phyloP scores from a whole-genome alignment of 2,329 filamentous ascomycete genomes.

The Incumbomyces delicatus region DNA sequence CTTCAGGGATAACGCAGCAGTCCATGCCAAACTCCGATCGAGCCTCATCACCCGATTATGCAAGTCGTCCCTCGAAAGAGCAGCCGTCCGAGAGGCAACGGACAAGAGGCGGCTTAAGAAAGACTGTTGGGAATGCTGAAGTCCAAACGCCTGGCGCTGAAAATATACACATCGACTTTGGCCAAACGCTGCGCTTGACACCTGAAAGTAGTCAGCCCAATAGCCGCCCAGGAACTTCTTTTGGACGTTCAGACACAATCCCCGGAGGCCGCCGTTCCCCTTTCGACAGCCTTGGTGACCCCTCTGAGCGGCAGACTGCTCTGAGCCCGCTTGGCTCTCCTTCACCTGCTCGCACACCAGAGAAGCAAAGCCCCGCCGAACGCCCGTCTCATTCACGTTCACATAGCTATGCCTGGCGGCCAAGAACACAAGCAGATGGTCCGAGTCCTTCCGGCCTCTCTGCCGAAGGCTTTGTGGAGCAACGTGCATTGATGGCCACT shows the following conservation, averaged over 20 bases:
- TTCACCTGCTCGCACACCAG: slow-evolving; percentile 9
- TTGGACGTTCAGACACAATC: slow-evolving; percentile 7
- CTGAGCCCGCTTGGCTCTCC: slow-evolving; percentile 9
- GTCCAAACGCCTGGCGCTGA: slow-evolving; percentile 30
- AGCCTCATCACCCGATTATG: slow-evolving; percentile 64
- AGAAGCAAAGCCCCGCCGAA: background rate
- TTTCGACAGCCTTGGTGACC: slow-evolving; percentile 17
- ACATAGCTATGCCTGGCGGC: slow-evolving; percentile 67
- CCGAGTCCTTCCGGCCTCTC: slow-evolving; percentile 51
- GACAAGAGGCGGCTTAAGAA: slow-evolving; percentile 69
- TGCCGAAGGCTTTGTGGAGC: slow-evolving; percentile 74
- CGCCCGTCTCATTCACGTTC: slow-evolving; percentile 21
- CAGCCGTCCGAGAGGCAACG: slow-evolving; percentile 31
- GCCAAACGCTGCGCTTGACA: slow-evolving; percentile 56
- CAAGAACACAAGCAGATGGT: slow-evolving; percentile 46
- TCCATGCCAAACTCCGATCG: slow-evolving; percentile 51
- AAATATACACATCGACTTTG: slow-evolving; percentile 74
- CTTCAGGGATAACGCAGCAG: slow-evolving; percentile 5
- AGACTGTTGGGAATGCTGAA: slow-evolving; percentile 50
- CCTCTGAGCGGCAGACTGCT: slow-evolving; percentile 19
- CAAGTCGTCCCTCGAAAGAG: slow-evolving; percentile 51
- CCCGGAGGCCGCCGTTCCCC: slow-evolving; percentile 10
- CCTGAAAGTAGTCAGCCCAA: slow-evolving; percentile 40
- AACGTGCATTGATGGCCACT: slow-evolving; percentile 52
- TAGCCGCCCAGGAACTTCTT: slow-evolving; percentile 43